Evolutionary conservation across 805 yeast species (phyloP), one percentile per base, ranked within the genome.

Genomic region (Saccharomycopsis sp.): DNA sequence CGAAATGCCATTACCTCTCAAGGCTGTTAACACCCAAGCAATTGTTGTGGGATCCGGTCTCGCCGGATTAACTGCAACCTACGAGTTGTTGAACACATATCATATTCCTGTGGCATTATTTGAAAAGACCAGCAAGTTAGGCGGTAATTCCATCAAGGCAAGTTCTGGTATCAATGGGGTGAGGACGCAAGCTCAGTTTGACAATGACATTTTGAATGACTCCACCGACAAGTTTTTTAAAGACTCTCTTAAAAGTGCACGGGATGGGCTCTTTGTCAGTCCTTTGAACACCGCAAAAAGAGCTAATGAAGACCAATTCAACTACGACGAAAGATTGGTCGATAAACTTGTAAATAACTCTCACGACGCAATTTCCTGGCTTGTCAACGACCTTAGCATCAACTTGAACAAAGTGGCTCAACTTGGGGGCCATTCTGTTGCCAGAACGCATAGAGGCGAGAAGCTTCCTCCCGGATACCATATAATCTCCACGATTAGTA

Each of bases 61-160:
- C 37, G 85, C 85, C 2, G 86, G 85, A 1, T 65, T 82, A 34
- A 72, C 81, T 2, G 72, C 80, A 12, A 68, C 76, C 14, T 67
- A 75, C 47, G 73, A 73, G 58, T 62, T 79, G 20, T 63, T 71
- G 8, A 66, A 69, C 23, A 67, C 73, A 47, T 61, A 68, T 23
- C 75, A 76, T 14, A 60, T 71, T 21, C 74, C 78, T 0, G 80
- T 82, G 2, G 64, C 75, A 0, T 58, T 82, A 4, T 56, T 82
- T 2, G 87, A 82, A 56, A 82, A 82, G 63, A 69, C 76, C 0
- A 69, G 68, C 14, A 71, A 71, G 29, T 65, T 79, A 37, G 87
- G 87, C 34, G 85, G 86, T 4, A 82, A 82, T 62, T 81, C 85
- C 1, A 75, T 76, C 56, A 82, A 81, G 67, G 87, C 87, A 0